Evolutionary conservation across 2,329 filamentous ascomycete genomes (phyloP), one percentile per base, ranked within the genome.

Genomic region (Colletotrichum eremochloae): DNA sequence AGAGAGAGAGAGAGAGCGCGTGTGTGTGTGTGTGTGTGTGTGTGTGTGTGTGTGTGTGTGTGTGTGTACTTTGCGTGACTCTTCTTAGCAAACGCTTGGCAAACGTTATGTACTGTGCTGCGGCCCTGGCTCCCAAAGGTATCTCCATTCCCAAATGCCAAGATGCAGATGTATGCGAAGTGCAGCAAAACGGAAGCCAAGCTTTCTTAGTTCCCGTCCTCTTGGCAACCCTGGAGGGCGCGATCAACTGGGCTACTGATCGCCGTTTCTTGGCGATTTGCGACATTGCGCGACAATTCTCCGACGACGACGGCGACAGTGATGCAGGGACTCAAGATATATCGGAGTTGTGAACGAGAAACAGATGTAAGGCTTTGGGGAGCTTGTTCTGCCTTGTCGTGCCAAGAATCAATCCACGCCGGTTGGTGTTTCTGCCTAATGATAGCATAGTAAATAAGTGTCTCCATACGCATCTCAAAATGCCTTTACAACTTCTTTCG

Each of bases 11-110:
- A 24, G 24, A 24, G 24, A 24, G 24, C 1, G 24, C 24, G 24
- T 24, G 24, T 1, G 24, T 24, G 24, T 24, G 24, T 24, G 24
- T 24, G 24, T 24, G 24, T 24, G 24, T 24, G 24, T 24, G 24
- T 24, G 24, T 24, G 24, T 24, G 24, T 24, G 24, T 24, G 24
- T 24, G 24, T 24, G 24, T 24, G 24, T 24, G 24, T 24, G 24
- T 48, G 42, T 36, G 42, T 46, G 44, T 31, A 53, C 48, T 53
- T 63, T 63, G 48, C n/a, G 12, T 29, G 31, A 64, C 40, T 55
- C 55, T 72, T 72, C 66, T 70, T 72, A 66, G 70, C 66, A 65
- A 65, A 38, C 40, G 36, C 31, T 68, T 63, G 56, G 67, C 42
- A 38, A 53, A 20, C 24, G 4, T 46, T 64, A n/a, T 36, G 33